Base-by-base conservation (phyloP, 2,329 filamentous ascomycete genomes). In the Penicillium sp. region DNA sequence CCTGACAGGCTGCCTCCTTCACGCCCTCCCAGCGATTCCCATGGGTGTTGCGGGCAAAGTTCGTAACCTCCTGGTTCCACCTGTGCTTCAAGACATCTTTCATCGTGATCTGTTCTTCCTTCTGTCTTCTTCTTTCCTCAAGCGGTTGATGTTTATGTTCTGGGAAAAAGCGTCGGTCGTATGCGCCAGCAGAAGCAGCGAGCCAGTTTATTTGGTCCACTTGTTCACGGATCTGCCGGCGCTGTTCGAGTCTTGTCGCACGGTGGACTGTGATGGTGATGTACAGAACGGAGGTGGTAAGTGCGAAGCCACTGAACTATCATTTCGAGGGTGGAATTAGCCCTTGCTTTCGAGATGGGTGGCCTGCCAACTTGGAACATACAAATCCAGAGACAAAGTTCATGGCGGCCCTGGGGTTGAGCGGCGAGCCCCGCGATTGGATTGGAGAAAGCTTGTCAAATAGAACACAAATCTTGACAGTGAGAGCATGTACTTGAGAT, bases 351-450 rank as follows among this genome's bases (percentile, higher is more conserved):
- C 13, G 10, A 19, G 41, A 35, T 14, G 43, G 18, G 33, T 7
- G 36, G 36, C 9, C 41, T 35, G 35, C 6, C n/a, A 37, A 33
- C 6, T 11, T 11, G 35, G 54, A 79, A 79, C 88, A 64, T 83
- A 92, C 90, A 74, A 92, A 90, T 67, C 90, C 89, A 43, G 86
- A 83, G 65, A 85, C 83, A 81, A 91, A 91, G 71, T 89, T 88
- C 89, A 92, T 91, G 66, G 56, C 40, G 43, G 27, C 37, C 6
- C n/a, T 27, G n/a, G 5, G n/a, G n/a, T 16, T 14, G n/a, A 52
- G 37, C 24, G 36, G 24, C 4, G 24, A 19, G 16, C 24, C 37
- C 19, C 35, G 18, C 14, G 35, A 39, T 31, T 33, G 24, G 18
- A 11, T 31, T 24, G 19, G n/a, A 10, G 2, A 41, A 11, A 19